Conservation (phyloP, 129 eudicot genomes). For the Logfia minima region DNA sequence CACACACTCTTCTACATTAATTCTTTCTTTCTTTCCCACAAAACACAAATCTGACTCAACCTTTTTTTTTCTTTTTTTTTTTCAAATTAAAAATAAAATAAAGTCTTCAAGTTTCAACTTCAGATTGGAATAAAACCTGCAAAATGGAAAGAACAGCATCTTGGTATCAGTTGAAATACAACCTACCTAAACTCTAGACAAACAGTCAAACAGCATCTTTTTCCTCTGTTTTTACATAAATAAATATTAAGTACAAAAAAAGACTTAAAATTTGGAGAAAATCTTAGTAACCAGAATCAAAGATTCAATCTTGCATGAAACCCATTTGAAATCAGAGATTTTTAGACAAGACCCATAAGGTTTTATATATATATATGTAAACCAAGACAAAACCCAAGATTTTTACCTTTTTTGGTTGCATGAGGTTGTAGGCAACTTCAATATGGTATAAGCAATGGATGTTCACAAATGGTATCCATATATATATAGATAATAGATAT, state of each 20-base stretch:
- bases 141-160: constrained; percentile 70
- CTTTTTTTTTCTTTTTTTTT: constrained; percentile 27
- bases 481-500: not conserved
- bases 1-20: constrained; percentile 53
- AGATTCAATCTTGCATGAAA: constrained; percentile 16
- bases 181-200: constrained; percentile 75
- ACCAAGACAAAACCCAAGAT: constrained; percentile 48
- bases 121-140: constrained; percentile 46
- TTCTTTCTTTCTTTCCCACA: constrained; percentile 49
- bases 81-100: constrained; percentile 8
- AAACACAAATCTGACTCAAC: constrained; percentile 59
- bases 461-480: not conserved
- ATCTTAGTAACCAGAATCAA: constrained; percentile 21
- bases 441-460: constrained; percentile 26
- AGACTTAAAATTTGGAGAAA: constrained; percentile 5
- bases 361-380: constrained; percentile 21
- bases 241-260: constrained; percentile 32
- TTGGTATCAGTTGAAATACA: constrained; percentile 50
- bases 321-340: constrained; percentile 31
- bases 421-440: constrained; percentile 32
- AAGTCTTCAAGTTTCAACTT: constrained; percentile 49
- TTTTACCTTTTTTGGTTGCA: constrained; percentile 27
- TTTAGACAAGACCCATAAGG: constrained; percentile 53
- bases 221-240: constrained; percentile 26
- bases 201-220: constrained; percentile 85